Evolutionary conservation across 1,139 yeast genomes (phyloP), one percentile per base, ranked within the genome.

Genomic region (Yamadazyma membranifaciens): DNA sequence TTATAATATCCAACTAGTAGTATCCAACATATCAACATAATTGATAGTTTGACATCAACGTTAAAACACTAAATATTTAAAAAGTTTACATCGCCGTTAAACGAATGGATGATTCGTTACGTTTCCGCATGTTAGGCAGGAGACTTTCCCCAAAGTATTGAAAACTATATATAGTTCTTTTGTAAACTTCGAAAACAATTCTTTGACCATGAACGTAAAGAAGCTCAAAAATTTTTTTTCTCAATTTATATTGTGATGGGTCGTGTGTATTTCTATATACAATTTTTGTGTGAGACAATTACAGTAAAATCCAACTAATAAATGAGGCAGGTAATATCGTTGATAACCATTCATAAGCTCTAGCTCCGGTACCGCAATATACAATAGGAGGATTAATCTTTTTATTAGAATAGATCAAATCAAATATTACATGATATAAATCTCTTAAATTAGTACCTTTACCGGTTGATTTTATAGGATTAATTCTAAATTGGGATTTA

Each of bases 81-180:
- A 20, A 20, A 20, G 24, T 20, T 20, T 20, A 20, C 5, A 9
- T 15, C 3, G 9, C 32, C 16, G 38, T 36, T 45, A 44, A 67
- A 59, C 62, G 67, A 56, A 57, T 55, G 50, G 57, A 58, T 59
- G 62, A 62, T 57, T 60, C 73, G 69, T 60, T 63, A 65, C 81
- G 83, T 78, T 78, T 76, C 83, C 83, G 80, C 81, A 62, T 69
- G 55, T 60, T 53, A 63, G 89, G 87, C 89, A 83, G 94, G 92
- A 84, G 94, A 85, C 94, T 85, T 85, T 85, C 92, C 94, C 94
- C 92, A 79, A 84, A 83, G 89, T 88, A 61, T 61, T 48, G 44
- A 20, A 51, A 60, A 54, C 54, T 45, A 48, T 28, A 36, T 27
- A 12, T 35, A 43, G 57, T 66, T 80, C 73, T 74, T 80, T 52